phyloP scores from a whole-genome alignment of 1,139 yeast genomes.

The Eremothecium cymbalariae region DNA sequence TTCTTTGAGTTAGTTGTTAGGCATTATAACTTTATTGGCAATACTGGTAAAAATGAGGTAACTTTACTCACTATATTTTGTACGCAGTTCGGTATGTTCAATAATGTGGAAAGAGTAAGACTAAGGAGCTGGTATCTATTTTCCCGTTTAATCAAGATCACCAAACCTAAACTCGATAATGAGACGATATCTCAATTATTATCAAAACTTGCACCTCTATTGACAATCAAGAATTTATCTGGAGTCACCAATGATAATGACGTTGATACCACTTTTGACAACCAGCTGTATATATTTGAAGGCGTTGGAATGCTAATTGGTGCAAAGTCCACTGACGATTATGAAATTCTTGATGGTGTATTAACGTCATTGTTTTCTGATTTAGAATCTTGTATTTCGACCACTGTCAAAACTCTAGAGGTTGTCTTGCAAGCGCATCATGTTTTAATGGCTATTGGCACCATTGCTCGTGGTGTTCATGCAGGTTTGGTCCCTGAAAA shows the following conservation, averaged over 20 bases:
- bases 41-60: slow-evolving; percentile 41
- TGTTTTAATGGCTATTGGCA: slow-evolving; percentile 79
- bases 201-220: slow-evolving; percentile 42
- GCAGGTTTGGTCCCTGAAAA: slow-evolving; percentile 33
- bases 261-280: slow-evolving; percentile 58
- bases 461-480: slow-evolving; percentile 72
- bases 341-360: slow-evolving; percentile 49
- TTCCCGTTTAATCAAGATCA: slow-evolving; percentile 69
- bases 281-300: slow-evolving; percentile 79
- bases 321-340: slow-evolving; percentile 36
- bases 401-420: slow-evolving; percentile 38
- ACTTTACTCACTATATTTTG: slow-evolving; percentile 67
- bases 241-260: slow-evolving; percentile 43
- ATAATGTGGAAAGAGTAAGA: slow-evolving; percentile 61
- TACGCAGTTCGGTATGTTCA: slow-evolving; percentile 74
- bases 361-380: slow-evolving; percentile 73
- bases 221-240: slow-evolving; percentile 50
- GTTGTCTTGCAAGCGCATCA: slow-evolving; percentile 74
- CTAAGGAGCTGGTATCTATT: slow-evolving; percentile 86
- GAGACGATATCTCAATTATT: slow-evolving; percentile 45
- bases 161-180: slow-evolving; percentile 56
- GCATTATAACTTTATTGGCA: slow-evolving; percentile 59
- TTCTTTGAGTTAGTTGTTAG: slow-evolving; percentile 82
- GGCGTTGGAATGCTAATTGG: slow-evolving; percentile 58
- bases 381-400: slow-evolving; percentile 57